Evolutionary conservation across 768 basidiomycete genomes (phyloP).

Genomic region (Auriscalpium microsporum): DNA sequence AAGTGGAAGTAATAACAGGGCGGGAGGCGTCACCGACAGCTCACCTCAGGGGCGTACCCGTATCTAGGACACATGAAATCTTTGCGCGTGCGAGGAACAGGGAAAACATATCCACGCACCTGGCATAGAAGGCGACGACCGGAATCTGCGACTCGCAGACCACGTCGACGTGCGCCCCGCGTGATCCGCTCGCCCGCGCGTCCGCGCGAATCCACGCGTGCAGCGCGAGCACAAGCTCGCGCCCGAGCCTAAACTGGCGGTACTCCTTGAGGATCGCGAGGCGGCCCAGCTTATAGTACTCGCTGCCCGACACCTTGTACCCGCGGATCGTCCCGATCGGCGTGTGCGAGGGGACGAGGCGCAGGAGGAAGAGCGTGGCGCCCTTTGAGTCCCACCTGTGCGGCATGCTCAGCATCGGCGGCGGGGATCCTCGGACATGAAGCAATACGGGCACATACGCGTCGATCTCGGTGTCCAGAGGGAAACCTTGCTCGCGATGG

Average conservation of each 20-base stretch:
- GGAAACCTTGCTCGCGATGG: conserved; percentile 59
- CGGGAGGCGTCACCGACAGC: conserved; percentile 14
- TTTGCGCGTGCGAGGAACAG: conserved; percentile 16
- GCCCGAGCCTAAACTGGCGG: conserved; percentile 56
- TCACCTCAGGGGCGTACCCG: conserved; percentile 61
- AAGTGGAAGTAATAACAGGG: conserved; percentile 2
- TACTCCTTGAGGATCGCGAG: conserved; percentile 61
- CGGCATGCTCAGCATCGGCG: conserved; percentile 2
- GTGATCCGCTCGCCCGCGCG: conserved; percentile 22
- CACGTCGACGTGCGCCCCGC: conserved; percentile 30
- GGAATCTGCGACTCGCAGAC: conserved; percentile 65
- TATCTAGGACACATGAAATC: conserved; percentile 35
- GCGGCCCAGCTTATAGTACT: conserved; percentile 66
- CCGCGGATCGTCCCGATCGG: conserved; percentile 69
- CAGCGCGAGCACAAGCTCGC: conserved; percentile 52
- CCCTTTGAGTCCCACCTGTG: conserved; percentile 46
- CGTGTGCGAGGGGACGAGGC: conserved; percentile 47
- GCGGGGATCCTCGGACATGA: neutral
- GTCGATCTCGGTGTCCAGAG: conserved; percentile 69
- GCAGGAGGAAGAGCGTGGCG: conserved; percentile 66
- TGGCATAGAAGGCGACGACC: conserved; percentile 67
- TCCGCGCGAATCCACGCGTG: conserved; percentile 51
- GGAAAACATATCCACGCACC: conserved; percentile 37
- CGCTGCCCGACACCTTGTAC: conserved; percentile 26
- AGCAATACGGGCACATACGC: conserved; percentile 36